A percentile compares a stretch with the other conserved stretches of the same genome.
Conservation (phyloP, 2,329 filamentous ascomycete genomes). For the Huntiella abstrusa region DNA sequence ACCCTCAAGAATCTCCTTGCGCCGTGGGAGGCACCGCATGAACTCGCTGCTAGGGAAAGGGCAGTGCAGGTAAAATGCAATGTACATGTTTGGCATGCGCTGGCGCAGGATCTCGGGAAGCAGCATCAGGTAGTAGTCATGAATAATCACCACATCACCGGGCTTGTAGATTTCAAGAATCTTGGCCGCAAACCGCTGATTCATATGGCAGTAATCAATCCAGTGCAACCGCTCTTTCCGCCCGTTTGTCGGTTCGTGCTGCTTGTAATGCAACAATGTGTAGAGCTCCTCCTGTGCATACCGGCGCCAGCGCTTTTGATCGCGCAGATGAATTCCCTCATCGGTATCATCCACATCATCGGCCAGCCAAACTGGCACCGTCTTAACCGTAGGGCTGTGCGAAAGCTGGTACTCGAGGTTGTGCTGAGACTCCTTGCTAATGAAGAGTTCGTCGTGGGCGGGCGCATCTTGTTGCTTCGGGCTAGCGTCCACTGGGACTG, state of each 20-base stretch:
- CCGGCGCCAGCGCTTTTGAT: conserved; percentile 71
- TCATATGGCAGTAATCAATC: conserved; percentile 86
- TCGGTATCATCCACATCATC: conserved; percentile 51
- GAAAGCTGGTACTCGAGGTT: conserved; percentile 57
- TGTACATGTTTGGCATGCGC: conserved; percentile 71
- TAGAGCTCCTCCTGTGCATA: conserved; percentile 88
- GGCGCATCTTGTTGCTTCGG: conserved; percentile 36
- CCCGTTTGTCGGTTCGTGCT: conserved; percentile 75
- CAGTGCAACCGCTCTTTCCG: conserved; percentile 65
- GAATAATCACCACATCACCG: conserved; percentile 79
- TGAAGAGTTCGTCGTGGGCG: conserved; percentile 47
- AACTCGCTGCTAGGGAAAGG: conserved; percentile 96
- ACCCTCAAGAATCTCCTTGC: conserved; percentile 80
- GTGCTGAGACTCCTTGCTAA: conserved; percentile 50
- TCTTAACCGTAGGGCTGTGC: conserved; percentile 55
- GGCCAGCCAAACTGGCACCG: conserved; percentile 74
- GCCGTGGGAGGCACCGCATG: conserved; percentile 66
- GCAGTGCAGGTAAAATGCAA: conserved; percentile 84
- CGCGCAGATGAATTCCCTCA: conserved; percentile 54
- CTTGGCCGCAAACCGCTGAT: conserved; percentile 75
- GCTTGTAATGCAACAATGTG: conserved; percentile 89
- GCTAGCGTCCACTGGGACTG: conserved; percentile 51
- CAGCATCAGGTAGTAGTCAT: conserved; percentile 86
- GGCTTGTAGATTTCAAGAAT: conserved; percentile 82
- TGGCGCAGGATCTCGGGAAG: conserved; percentile 79